Conservation (phyloP, 768 basidiomycete species). For the Lentinula aciculospora region DNA sequence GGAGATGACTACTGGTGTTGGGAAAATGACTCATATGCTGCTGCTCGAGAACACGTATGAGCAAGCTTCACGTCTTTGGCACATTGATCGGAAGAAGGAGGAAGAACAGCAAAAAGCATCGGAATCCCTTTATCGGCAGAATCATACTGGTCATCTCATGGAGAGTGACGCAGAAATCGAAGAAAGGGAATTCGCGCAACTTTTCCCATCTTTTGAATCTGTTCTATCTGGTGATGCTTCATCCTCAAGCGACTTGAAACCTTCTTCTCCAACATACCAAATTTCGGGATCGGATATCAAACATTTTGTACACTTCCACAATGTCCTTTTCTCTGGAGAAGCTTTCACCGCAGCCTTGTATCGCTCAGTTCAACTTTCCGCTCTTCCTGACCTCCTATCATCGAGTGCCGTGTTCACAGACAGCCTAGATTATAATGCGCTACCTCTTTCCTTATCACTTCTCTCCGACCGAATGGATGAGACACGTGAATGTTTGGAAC, state of each 20-base stretch:
- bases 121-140: slow-evolving; percentile 72
- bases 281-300: slow-evolving; percentile 29
- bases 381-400: slow-evolving; percentile 23
- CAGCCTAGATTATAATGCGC: slow-evolving; percentile 44
- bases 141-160: slow-evolving; percentile 44
- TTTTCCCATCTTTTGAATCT: slow-evolving; percentile 86
- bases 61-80: slow-evolving; percentile 76
- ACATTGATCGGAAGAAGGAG: slow-evolving; percentile 68
- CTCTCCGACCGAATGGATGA: slow-evolving; percentile 35
- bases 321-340: slow-evolving; percentile 28
- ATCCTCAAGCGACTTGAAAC: neutral
- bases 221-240: slow-evolving; percentile 22
- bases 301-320: slow-evolving; percentile 43
- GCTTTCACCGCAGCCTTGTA: neutral
- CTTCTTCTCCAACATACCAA: slow-evolving; percentile 15
- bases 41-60: slow-evolving; percentile 54
- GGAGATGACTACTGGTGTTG: slow-evolving; percentile 38
- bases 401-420: slow-evolving; percentile 22
- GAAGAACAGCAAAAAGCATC: slow-evolving; percentile 58
- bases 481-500: slow-evolving; percentile 19
- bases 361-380: neutral
- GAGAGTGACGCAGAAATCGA: slow-evolving; percentile 71
- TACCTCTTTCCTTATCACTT: slow-evolving; percentile 45
- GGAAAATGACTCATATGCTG: slow-evolving; percentile 21
- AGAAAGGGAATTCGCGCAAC: slow-evolving; percentile 71